Conservation (phyloP, 2,329 filamentous ascomycete species). For the Cadophora sp. region DNA sequence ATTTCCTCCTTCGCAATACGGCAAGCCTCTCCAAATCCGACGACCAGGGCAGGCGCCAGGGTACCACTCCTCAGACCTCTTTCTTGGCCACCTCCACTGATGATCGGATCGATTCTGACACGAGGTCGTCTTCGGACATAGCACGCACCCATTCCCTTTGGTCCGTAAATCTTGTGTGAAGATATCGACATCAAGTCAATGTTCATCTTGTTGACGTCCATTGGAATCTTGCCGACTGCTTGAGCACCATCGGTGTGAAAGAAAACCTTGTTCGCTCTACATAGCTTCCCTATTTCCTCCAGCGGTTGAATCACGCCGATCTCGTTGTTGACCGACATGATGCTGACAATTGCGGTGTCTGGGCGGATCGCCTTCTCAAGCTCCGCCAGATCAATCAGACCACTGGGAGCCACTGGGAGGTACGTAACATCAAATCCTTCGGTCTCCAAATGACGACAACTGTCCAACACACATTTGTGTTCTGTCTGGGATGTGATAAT, state of each 20-base stretch:
- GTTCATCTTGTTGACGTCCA: conserved; percentile 98
- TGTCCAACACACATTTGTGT: conserved; percentile 98
- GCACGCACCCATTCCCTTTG: conserved; percentile 96
- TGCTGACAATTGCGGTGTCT: conserved; percentile 90
- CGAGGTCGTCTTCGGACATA: conserved; percentile 91
- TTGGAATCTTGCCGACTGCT: conserved; percentile 96
- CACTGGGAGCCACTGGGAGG: conserved; percentile 84
- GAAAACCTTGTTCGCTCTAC: conserved; percentile 90
- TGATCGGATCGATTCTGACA: conserved; percentile 94
- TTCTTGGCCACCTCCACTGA: conserved; percentile 95
- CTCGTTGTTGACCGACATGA: conserved; percentile 99
- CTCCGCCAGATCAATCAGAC: conserved; percentile 83
- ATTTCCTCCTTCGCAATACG: conserved; percentile 90
- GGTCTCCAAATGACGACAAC: conserved; percentile 94
- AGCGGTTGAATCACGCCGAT: conserved; percentile 99
- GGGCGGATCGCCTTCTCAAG: conserved; percentile 89
- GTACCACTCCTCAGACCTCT: conserved; percentile 94
- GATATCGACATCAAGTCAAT: conserved; percentile 99
- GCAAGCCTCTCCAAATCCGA: conserved; percentile 95
- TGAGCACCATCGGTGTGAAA: conserved; percentile 98
- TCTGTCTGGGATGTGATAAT: conserved; percentile 98
- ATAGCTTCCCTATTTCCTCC: conserved; percentile 91
- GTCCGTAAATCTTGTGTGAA: conserved; percentile 97
- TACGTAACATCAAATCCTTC: conserved; percentile 98
- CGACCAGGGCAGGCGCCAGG: conserved; percentile 84